Conservation (phyloP, 129 eudicot genomes). For the Centaurea solstitialis region DNA sequence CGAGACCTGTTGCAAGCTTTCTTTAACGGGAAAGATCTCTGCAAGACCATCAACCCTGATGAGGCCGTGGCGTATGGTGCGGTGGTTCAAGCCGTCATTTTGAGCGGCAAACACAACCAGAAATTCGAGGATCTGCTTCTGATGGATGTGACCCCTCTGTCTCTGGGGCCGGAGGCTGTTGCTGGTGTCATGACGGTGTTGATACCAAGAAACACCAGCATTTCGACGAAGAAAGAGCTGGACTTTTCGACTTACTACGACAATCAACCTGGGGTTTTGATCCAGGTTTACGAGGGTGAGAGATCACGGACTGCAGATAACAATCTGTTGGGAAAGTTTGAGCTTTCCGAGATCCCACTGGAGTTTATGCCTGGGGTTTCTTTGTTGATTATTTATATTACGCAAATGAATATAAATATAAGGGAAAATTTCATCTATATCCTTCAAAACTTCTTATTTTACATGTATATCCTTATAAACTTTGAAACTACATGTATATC, state of each 20-base stretch:
- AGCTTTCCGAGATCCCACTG: constrained; percentile 56
- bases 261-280: constrained; percentile 58
- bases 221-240: constrained; percentile 61
- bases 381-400: too few relatives aligned
- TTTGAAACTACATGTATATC: too few relatives aligned
- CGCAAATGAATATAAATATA: too few relatives aligned
- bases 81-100: constrained; percentile 57
- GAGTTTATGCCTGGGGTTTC: too few relatives aligned
- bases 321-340: constrained; percentile 54
- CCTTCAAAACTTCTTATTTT: too few relatives aligned
- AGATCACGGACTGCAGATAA: constrained; percentile 53
- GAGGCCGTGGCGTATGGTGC: constrained; percentile 75
- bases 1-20: constrained; percentile 57
- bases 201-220: constrained; percentile 58
- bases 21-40: constrained; percentile 64
- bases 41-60: constrained; percentile 65
- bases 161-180: constrained; percentile 51
- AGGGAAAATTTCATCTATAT: too few relatives aligned
- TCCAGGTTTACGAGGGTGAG: constrained; percentile 61
- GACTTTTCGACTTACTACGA: constrained; percentile 52
- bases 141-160: constrained; percentile 53
- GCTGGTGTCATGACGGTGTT: constrained; percentile 63
- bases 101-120: constrained; percentile 52
- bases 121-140: constrained; percentile 48
- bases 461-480: too few relatives aligned